Base-by-base conservation (phyloP, 1,139 yeast genomes). In the Pichia sp. region DNA sequence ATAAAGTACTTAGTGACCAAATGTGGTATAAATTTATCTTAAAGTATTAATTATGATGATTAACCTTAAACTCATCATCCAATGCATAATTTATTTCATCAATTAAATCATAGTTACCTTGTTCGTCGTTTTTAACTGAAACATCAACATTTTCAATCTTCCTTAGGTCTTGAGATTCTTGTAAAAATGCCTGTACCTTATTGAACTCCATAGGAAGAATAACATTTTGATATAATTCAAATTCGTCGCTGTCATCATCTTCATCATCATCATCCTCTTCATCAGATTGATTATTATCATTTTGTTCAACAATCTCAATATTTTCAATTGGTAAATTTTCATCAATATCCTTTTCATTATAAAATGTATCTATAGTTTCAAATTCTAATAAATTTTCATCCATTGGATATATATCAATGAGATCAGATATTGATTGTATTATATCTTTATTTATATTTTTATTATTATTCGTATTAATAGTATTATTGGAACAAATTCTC, bases 71-170 rank as follows among this genome's bases (percentile, higher is more conserved):
- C 33, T 58, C 59, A 30, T 56, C 60, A 42, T 56, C 57, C 34
- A 58, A 50, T 8, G 56, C 56, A 42, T 48, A 52, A 37, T 51
- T 48, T 22, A 57, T 53, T 3, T 51, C 54, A 30, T 55, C 58
- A 30, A 53, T 49, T 23, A 54, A 39, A 37, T 50, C 49, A 26
- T 35, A 42, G 22, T 46, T 40, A 7, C 44, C 37, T 4, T 24
- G 29, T 22, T 30, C 25, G 7, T 28, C 12, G 5, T 34, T 25
- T n/a, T 47, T 36, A 8, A 47, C 45, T 4, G 43, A 40, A 10
- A 49, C 39, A 12, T 39, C 43, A 10, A 37, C 12, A 22, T 41
- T 40, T 2, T 36, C 12, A 12, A 35, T 36, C 43, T 52, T 43
- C 10, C 27, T n/a, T 9, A 30, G 24, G 10, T 34, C 28, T 10